Percentiles rank a stretch among this genome's conserved stretches.
Evolutionary conservation across 176 grass and related monocot species (phyloP).

Genomic region (Avena atlantica): DNA sequence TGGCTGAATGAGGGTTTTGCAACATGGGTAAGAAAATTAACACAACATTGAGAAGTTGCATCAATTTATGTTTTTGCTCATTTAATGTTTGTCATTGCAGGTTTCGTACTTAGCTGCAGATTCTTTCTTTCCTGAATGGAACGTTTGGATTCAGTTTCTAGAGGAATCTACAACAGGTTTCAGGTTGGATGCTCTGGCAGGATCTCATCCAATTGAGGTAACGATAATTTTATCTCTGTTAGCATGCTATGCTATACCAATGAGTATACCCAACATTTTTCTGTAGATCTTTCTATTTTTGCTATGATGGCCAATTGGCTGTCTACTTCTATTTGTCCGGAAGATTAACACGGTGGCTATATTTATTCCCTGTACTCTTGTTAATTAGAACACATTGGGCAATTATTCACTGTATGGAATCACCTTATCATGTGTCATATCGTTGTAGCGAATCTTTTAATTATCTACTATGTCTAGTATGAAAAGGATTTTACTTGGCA

Average conservation of each 20-base stretch:
- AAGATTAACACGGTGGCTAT: slow-evolving; percentile 26
- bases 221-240: not conserved
- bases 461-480: not conserved
- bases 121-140: slow-evolving; percentile 95
- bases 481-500: not conserved
- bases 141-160: slow-evolving; percentile 94
- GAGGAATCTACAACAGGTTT: slow-evolving; percentile 76
- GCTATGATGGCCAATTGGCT: not conserved
- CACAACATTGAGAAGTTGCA: slow-evolving; percentile 13
- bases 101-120: slow-evolving; percentile 81
- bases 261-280: not conserved
- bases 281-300: not conserved
- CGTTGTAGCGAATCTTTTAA: slow-evolving; percentile 1
- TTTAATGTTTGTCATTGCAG: slow-evolving; percentile 49
- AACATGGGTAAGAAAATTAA: slow-evolving; percentile 77
- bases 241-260: slow-evolving; percentile 19
- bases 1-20: slow-evolving; percentile 99
- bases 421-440: not conserved
- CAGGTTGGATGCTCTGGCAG: slow-evolving; percentile 85
- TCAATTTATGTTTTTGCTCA: slow-evolving; percentile 29
- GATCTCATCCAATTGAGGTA: slow-evolving; percentile 98
- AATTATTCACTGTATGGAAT: not conserved
- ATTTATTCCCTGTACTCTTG: slow-evolving; percentile 13
- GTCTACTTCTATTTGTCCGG: not conserved
- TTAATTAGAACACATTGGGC: slow-evolving; percentile 20